These are phyloP conservation scores for Alternaria solani DNA, from an alignment of 2,329 filamentous ascomycete genomes.

Conservation along the genomic window DNA sequence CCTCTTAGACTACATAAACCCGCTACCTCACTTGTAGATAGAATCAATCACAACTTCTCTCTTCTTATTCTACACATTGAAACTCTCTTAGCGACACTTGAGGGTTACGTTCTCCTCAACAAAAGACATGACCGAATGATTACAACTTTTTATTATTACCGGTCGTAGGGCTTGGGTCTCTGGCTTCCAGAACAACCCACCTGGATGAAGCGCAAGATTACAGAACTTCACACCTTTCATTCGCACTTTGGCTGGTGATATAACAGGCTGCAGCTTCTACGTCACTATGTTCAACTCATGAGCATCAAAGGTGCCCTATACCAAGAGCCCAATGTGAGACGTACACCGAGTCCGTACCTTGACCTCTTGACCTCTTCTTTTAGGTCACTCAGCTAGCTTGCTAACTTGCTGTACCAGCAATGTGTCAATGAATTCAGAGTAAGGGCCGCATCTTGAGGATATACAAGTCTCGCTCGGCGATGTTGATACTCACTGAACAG, in stretches of 20 bases:
- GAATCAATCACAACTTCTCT: no score
- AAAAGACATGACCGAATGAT: background rate
- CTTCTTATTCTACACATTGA: background rate
- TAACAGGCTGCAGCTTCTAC: background rate
- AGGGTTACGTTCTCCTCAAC: background rate
- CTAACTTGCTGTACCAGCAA: no score
- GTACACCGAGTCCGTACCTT: no score
- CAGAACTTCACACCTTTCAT: background rate
- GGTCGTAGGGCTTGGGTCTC: background rate
- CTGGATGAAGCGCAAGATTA: background rate
- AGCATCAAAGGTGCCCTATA: background rate
- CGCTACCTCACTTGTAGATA: no score
- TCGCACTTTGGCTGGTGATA: background rate
- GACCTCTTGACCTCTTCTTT: no score
- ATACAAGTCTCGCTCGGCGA: no score
- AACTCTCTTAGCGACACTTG: background rate
- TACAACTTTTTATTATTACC: background rate
- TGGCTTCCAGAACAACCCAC: background rate
- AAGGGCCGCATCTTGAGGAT: no score
- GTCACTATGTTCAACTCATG: background rate
- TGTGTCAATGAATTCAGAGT: no score
- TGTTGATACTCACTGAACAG: no score
- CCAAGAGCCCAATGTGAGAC: background rate
- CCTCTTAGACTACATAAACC: no score
- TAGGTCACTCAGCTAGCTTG: no score